These are phyloP conservation scores for Nannizzia gypsea DNA, from an alignment of 2,329 filamentous ascomycete genomes.

Conservation along the genomic window DNA sequence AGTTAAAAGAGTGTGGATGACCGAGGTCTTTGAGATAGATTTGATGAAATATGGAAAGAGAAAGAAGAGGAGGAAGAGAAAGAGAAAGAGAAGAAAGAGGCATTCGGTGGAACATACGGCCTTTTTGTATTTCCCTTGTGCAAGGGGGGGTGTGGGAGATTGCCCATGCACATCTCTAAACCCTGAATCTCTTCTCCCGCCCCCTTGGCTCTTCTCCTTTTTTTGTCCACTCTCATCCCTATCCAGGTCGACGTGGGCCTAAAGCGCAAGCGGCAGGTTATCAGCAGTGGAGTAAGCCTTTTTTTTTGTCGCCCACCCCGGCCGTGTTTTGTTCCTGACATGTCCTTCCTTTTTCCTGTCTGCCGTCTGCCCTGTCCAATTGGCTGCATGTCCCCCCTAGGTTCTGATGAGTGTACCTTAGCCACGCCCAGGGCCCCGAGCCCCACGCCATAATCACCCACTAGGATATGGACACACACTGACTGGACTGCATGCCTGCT, in stretches of 20 bases:
- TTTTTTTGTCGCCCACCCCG: background rate
- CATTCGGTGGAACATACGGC: constrained; percentile 9
- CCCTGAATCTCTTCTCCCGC: background rate
- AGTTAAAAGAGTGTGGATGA: constrained; percentile 34
- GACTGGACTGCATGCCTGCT: background rate
- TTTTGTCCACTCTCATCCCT: background rate
- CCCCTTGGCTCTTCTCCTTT: background rate
- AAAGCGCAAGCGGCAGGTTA: background rate
- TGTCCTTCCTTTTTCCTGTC: background rate
- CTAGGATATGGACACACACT: background rate
- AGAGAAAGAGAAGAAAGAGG: constrained; percentile 17
- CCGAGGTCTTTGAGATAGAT: constrained; percentile 31
- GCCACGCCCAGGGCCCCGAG: background rate
- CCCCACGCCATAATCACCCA: background rate
- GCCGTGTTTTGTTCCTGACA: constrained; percentile 1
- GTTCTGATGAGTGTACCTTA: background rate
- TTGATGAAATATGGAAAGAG: constrained; percentile 21
- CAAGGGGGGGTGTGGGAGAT: constrained; percentile 12
- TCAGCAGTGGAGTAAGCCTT: background rate
- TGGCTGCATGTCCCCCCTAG: background rate
- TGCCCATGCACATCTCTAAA: constrained; percentile 7
- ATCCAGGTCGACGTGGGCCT: background rate
- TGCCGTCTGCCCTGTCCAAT: background rate
- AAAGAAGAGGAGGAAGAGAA: constrained; percentile 16
- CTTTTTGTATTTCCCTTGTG: constrained; percentile 14